Conservation (phyloP, 371 early-diverging fungal genomes). For the Rhizopus delemar region DNA sequence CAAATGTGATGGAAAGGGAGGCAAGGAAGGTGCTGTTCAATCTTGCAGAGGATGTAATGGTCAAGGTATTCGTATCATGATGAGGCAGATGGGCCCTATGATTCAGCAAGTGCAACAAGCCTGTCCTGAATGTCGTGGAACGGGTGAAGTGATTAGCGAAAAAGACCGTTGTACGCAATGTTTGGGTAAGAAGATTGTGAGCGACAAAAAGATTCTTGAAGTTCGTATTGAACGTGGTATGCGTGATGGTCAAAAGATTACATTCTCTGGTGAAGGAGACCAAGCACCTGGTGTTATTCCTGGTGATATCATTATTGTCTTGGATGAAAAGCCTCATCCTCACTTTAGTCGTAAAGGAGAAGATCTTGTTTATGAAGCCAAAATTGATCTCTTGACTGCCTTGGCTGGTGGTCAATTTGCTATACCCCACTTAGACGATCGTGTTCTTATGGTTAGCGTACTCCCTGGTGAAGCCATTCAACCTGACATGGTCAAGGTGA, state of each 20-base stretch:
- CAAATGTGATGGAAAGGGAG: slow-evolving; percentile 80
- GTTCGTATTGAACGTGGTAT: slow-evolving; percentile 91
- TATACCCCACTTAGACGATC: slow-evolving; percentile 87
- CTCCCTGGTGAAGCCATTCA: slow-evolving; percentile 89
- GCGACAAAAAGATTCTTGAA: slow-evolving; percentile 80
- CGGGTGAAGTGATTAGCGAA: slow-evolving; percentile 83
- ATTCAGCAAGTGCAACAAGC: slow-evolving; percentile 95
- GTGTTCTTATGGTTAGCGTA: slow-evolving; percentile 77
- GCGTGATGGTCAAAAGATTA: slow-evolving; percentile 91
- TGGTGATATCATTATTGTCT: slow-evolving; percentile 86
- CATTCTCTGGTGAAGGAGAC: slow-evolving; percentile 89
- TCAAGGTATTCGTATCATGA: slow-evolving; percentile 77
- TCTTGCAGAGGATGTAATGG: slow-evolving; percentile 79
- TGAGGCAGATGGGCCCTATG: slow-evolving; percentile 95
- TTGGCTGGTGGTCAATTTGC: slow-evolving; percentile 87
- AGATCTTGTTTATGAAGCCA: slow-evolving; percentile 75
- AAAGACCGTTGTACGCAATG: slow-evolving; percentile 89
- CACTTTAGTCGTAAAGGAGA: slow-evolving; percentile 86
- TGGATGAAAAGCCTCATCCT: slow-evolving; percentile 85
- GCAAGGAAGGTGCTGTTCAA: slow-evolving; percentile 65
- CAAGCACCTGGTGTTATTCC: slow-evolving; percentile 68
- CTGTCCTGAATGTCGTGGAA: slow-evolving; percentile 88
- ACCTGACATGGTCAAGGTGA: slow-evolving; percentile 72
- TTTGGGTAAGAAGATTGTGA: slow-evolving; percentile 77
- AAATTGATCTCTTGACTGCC: slow-evolving; percentile 89